These are phyloP conservation scores for Metarhizium anisopliae DNA, from an alignment of 2,329 filamentous ascomycete species.

Conservation along the genomic window DNA sequence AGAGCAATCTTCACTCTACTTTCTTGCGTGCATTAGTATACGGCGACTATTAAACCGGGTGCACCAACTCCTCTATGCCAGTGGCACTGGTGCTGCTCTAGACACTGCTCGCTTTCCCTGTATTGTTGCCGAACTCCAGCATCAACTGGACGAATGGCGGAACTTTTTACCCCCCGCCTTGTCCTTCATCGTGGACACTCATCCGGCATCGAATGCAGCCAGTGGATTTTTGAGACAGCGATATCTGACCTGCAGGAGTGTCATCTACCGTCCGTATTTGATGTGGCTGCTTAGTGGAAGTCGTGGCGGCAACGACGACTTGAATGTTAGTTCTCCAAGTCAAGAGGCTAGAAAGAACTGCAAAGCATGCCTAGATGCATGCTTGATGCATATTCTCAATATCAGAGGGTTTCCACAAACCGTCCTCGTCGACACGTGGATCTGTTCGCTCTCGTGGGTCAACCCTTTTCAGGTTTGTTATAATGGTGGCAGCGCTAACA, in stretches of 20 bases:
- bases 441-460: conserved; percentile 42
- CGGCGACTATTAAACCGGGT: conserved; percentile 38
- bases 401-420: conserved; percentile 39
- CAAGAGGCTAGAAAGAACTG: conserved; percentile 31
- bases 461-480: too few relatives aligned
- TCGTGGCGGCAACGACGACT: conserved; percentile 14
- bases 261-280: conserved; percentile 43
- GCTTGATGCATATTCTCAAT: conserved; percentile 38
- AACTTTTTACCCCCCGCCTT: conserved; percentile 33
- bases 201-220: conserved; percentile 27
- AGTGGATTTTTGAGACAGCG: conserved; percentile 40
- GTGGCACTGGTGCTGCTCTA: conserved; percentile 33
- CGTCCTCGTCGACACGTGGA: conserved; percentile 44
- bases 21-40: conserved; percentile 45
- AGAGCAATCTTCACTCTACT: conserved; percentile 42
- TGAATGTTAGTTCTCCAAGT: conserved; percentile 16
- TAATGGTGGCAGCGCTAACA: neutral
- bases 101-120: conserved; percentile 35
- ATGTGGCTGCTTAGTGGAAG: conserved; percentile 38
- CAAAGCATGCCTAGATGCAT: conserved; percentile 36
- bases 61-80: conserved; percentile 39
- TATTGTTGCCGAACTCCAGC: conserved; percentile 38
- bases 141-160: conserved; percentile 40
- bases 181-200: conserved; percentile 26
- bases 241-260: conserved; percentile 41